These are phyloP conservation scores for Mucor ambiguus DNA, from an alignment of 371 early-diverging fungal species.

Conservation along the genomic window DNA sequence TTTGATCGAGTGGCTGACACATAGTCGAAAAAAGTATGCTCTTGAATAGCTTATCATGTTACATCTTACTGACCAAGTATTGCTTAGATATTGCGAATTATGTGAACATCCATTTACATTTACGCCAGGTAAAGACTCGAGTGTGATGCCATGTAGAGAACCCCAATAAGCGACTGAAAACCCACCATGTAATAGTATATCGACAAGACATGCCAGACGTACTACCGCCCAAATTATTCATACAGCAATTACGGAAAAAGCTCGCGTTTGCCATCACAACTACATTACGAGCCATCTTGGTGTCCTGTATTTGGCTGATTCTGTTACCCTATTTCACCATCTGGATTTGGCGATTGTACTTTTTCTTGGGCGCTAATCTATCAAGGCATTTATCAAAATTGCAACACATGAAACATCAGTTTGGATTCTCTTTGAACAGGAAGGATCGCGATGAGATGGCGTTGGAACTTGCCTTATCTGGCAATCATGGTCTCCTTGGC, in stretches of 20 bases:
- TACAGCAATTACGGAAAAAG: slow-evolving; percentile 31
- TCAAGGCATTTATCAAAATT: slow-evolving; percentile 8
- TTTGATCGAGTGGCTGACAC: slow-evolving; percentile 86
- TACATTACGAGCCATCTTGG: slow-evolving; percentile 53
- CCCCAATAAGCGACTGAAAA: neutral
- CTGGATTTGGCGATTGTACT: slow-evolving; percentile 83
- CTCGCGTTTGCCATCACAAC: slow-evolving; percentile 33
- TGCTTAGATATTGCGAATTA: slow-evolving; percentile 81
- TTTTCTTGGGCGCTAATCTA: slow-evolving; percentile 60
- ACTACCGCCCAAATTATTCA: slow-evolving; percentile 59
- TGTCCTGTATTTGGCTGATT: slow-evolving; percentile 80
- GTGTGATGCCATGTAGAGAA: neutral
- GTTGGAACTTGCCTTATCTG: neutral
- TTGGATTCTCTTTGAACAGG: neutral
- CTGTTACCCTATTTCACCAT: slow-evolving; percentile 81
- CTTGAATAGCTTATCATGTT: neutral
- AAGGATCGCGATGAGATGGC: neutral
- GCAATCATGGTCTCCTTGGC: neutral
- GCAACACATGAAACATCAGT: slow-evolving; percentile 11
- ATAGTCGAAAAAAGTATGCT: slow-evolving; percentile 75
- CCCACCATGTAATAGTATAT: slow-evolving; percentile 62
- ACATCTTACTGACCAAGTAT: neutral
- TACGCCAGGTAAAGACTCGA: slow-evolving; percentile 69
- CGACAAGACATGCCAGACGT: slow-evolving; percentile 73
- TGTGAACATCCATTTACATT: slow-evolving; percentile 88